phyloP scores from a whole-genome alignment of 1,284 basidiomycete genomes.

The Pisolithus thermaeus region DNA sequence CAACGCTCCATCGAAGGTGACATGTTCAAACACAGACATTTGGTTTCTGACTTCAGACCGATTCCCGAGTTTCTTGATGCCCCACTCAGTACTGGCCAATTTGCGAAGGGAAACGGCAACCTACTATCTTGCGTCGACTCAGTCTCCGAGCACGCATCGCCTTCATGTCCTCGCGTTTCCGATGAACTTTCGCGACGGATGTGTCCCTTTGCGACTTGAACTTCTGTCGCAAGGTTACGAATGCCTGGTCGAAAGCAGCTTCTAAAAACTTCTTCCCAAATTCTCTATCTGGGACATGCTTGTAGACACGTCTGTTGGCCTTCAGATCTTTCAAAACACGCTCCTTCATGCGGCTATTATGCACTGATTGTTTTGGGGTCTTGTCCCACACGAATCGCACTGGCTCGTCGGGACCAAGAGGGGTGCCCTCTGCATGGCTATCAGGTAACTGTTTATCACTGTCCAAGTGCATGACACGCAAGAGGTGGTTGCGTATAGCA shows the following conservation, averaged over 20 bases:
- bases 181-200: slow-evolving; percentile 35
- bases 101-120: slow-evolving; percentile 16
- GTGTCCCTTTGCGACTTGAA: slow-evolving; percentile 54
- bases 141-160: slow-evolving; percentile 52
- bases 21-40: slow-evolving; percentile 47
- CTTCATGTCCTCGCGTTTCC: slow-evolving; percentile 53
- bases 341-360: slow-evolving; percentile 64
- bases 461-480: slow-evolving; percentile 50
- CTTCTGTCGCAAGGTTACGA: slow-evolving; percentile 61
- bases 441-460: slow-evolving; percentile 55
- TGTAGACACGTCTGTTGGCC: slow-evolving; percentile 48
- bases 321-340: slow-evolving; percentile 56
- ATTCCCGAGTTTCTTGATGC: slow-evolving; percentile 55
- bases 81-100: slow-evolving; percentile 1
- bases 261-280: slow-evolving; percentile 59
- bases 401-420: slow-evolving; percentile 40
- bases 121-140: slow-evolving; percentile 55
- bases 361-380: slow-evolving; percentile 63
- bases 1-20: slow-evolving; percentile 60
- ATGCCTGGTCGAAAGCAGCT: slow-evolving; percentile 62
- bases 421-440: slow-evolving; percentile 48
- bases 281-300: slow-evolving; percentile 57
- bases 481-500: slow-evolving; percentile 60
- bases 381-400: slow-evolving; percentile 74
- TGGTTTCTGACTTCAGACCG: slow-evolving; percentile 53